Evolutionary conservation across 768 basidiomycete genomes (phyloP), one percentile per base, ranked within the genome.

Genomic region (Krasilnikovozyma curviuscula): DNA sequence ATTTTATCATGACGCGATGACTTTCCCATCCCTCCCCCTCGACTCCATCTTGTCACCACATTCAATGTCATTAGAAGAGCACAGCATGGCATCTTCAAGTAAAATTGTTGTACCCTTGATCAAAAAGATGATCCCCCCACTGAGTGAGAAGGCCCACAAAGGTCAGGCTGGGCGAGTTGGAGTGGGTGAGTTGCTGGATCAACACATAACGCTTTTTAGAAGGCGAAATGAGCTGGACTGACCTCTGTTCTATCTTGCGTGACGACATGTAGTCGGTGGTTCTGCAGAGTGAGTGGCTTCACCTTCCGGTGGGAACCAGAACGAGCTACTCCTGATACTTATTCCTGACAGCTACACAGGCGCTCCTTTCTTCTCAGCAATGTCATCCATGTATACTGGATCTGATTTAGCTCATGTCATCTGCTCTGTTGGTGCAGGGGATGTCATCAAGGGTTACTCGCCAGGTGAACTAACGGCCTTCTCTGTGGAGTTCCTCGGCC

Each of bases 371-470:
- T 97, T 95, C 62, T 82, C 88, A 4, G 78, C 85, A 30, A 84
- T 93, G 57, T 79, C 89, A 3, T 83, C 88, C 1, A 71, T 91
- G 54, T 74, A 84, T 55, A 72, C 93, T 61, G 89, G 89, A 29
- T 83, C 80, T 41, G 91, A 97, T 64, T 71, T 95, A 19, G 88
- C 89, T 21, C 93, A 97, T 70, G 84, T 97, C 50, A 91, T 97
- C 47, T 98, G 93, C 66, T 79, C 89, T 6, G 91, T 91, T 0
- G 77, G 75, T 0, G 91, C 93, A 6, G 85, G 86, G 24, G 72
- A 72, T 5, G 81, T 86, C 38, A 98, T 98, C 70, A 98, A 98
- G 67, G 80, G 83, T 0, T 23, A 23, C 9, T 40, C 38, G 8
- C 38, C 2, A 10, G 10, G 38, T 9, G 12, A n/a, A 40, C 8